Base-by-base conservation (phyloP, 495 filamentous ascomycete species). In the Pseudomonodictys pantanalensis region DNA sequence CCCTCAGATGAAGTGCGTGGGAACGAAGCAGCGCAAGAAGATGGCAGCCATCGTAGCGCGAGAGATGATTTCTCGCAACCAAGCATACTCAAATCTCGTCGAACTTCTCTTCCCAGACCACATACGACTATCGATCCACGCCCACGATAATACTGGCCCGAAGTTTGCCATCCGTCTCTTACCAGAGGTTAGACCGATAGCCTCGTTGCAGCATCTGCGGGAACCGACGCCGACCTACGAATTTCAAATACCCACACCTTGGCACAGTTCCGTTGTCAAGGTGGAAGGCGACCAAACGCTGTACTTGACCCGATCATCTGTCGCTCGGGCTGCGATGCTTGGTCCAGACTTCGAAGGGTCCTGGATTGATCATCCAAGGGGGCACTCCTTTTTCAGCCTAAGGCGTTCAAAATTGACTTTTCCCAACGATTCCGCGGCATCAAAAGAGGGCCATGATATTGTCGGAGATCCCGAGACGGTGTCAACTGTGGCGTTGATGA, bases 101-200 rank as follows among this genome's bases (percentile, higher is more conserved):
- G 60, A 63, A 20, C 25, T 56, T 1, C 24, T 58, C 8, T 33
- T 57, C 12, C 60, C 60, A 1, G 52, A 56, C 46, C 46, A 50
- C 26, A 47, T 63, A 7, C 52, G 60, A 1, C 46, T 63, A 2
- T 63, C 60, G 1, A 63, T 63, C 25, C 60, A 63, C 38, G 73
- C 74, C 33, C 75, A 78, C 41, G 63, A 54, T 41, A 77, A 77
- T 52, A 45, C 58, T 3, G 76, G 75, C 0, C 75, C 75, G 0
- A 78, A 78, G 41, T 78, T 76, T 24, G 74, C 70, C 3, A 69
- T 77, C 46, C 65, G 68, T 15, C 71, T 78, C 10, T 72, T 76
- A 24, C 67, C 70, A 12, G 45, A 61, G 11, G 60, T 71, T 7
- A 56, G 69, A 22, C 49, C 69, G 11, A 68, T 69, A 55, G 51